Percentiles rank a stretch among this genome's conserved stretches.
phyloP scores from a whole-genome alignment of 345 rosid species.

The Eucalyptus pumila region DNA sequence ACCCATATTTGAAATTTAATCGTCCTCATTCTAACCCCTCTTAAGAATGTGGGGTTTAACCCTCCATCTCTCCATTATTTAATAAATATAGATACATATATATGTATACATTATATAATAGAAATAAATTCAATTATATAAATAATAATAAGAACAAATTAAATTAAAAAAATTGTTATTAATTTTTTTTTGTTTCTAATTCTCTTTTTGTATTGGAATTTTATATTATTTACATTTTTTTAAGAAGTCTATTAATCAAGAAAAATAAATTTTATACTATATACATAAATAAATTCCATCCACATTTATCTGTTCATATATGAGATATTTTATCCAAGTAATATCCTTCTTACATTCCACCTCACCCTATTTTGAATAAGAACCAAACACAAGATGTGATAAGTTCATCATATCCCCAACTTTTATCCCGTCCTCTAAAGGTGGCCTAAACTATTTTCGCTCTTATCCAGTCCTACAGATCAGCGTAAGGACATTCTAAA shows the following conservation, averaged over 20 bases:
- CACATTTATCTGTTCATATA: background rate
- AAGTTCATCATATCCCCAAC: background rate
- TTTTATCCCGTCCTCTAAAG: background rate
- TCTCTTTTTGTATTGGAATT: background rate
- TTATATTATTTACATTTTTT: too few species aligned
- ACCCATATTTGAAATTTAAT: rapidly evolving
- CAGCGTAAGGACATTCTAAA: background rate
- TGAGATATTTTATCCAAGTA: too few species aligned
- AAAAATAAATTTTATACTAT: too few species aligned
- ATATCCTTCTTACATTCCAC: too few species aligned
- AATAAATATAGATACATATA: background rate
- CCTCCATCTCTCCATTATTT: rapidly evolving
- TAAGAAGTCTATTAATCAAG: background rate
- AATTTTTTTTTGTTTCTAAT: background rate
- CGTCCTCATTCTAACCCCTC: rapidly evolving
- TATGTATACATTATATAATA: background rate
- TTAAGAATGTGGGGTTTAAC: too few species aligned
- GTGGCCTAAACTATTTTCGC: background rate
- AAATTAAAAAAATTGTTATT: too few species aligned
- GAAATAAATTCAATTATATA: background rate
- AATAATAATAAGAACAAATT: background rate
- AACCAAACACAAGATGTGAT: background rate
- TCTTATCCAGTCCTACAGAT: background rate
- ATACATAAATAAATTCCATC: too few species aligned
- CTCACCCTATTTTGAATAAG: too few species aligned